phyloP scores from a whole-genome alignment of 169 alveolate genomes.

The Plasmodium reichenowi region DNA sequence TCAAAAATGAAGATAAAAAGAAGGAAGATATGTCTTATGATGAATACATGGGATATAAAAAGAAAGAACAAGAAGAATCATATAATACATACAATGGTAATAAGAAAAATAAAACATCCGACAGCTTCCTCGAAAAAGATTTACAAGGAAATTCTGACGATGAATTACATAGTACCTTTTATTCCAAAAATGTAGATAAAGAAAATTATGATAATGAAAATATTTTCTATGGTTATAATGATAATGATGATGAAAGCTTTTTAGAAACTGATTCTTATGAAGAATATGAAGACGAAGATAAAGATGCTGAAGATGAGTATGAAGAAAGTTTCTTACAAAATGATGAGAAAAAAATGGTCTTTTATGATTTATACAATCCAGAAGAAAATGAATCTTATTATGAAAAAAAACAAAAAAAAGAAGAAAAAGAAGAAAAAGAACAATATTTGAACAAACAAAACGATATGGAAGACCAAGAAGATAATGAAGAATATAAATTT shows the following conservation, averaged over 20 bases:
- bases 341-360: too few species aligned
- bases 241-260: constrained; percentile 22
- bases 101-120: not conserved
- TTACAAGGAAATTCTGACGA: not conserved
- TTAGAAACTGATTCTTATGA: constrained; percentile 15
- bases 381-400: too few species aligned
- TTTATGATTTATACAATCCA: too few species aligned
- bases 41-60: not conserved
- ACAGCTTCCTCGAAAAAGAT: constrained; percentile 25
- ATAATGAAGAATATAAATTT: not conserved
- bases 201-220: constrained; percentile 10
- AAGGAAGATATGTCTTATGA: constrained; percentile 1
- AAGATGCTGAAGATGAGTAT: constrained; percentile 5
- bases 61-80: not conserved
- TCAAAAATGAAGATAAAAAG: constrained; percentile 2
- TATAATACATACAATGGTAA: not conserved
- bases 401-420: too few species aligned
- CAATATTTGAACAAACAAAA: not conserved
- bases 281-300: constrained; percentile 19
- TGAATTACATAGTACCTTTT: constrained; percentile 14
- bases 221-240: not conserved
- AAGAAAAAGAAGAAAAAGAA: not conserved
- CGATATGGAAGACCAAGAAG: not conserved
- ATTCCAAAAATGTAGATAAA: constrained; percentile 2
- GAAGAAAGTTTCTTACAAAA: constrained; percentile 14